phyloP scores from a whole-genome alignment of 176 grass and related monocot species.

The Typha latifolia region DNA sequence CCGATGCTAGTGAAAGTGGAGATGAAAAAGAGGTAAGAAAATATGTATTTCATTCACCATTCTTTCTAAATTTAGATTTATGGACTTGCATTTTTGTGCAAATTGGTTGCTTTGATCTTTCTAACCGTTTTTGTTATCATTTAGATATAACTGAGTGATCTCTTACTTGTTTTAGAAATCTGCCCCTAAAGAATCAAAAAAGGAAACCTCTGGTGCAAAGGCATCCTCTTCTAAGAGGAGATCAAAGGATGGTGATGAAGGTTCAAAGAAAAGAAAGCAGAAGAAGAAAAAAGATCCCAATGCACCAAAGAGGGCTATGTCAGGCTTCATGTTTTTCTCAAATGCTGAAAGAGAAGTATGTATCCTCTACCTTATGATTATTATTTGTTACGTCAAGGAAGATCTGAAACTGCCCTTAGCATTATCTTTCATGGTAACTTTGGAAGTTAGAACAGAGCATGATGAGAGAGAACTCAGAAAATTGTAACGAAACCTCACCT shows the following conservation, averaged over 20 bases:
- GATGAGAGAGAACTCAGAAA: too few relatives aligned
- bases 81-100: too few relatives aligned
- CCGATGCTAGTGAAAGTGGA: conserved; percentile 85
- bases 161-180: conserved; percentile 41
- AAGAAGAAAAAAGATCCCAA: conserved; percentile 99
- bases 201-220: conserved; percentile 53
- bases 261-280: conserved; percentile 61
- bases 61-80: neutral
- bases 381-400: too few relatives aligned
- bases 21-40: conserved; percentile 60
- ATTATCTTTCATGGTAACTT: neutral
- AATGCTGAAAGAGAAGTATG: conserved; percentile 87
- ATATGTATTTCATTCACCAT: conserved; percentile 13
- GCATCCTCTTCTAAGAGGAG: conserved; percentile 57
- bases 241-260: conserved; percentile 57
- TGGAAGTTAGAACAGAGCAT: too few relatives aligned
- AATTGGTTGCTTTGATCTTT: neutral
- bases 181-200: conserved; percentile 40
- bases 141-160: neutral
- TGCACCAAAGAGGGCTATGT: conserved; percentile 90
- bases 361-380: conserved; percentile 1
- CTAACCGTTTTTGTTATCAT: neutral
- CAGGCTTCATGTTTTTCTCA: conserved; percentile 93
- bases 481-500: too few relatives aligned
- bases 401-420: neutral